These are phyloP conservation scores for Parafenestella ontariensis DNA, from an alignment of 2,329 filamentous ascomycete genomes.

Conservation along the genomic window DNA sequence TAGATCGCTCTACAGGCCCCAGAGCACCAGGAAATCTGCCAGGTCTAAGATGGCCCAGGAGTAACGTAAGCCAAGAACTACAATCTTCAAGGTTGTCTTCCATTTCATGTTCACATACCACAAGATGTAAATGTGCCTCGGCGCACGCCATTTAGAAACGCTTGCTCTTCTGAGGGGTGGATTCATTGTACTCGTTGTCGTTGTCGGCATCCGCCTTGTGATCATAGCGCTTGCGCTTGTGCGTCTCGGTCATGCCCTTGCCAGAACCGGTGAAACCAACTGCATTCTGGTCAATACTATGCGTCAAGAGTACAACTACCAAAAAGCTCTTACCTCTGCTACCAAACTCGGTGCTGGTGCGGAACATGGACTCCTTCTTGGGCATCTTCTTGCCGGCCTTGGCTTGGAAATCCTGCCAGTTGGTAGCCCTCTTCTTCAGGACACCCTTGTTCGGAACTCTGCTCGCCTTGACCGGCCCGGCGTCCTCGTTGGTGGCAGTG, in stretches of 20 bases:
- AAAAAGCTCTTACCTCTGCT: slow-evolving; percentile 72
- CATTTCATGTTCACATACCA: slow-evolving; percentile 12
- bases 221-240: slow-evolving; percentile 79
- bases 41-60: slow-evolving; percentile 18
- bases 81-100: not conserved
- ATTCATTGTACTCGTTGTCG: slow-evolving; percentile 24
- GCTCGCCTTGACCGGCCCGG: slow-evolving; percentile 70
- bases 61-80: slow-evolving; percentile 32
- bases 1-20: slow-evolving; percentile 4
- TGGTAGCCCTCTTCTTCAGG: slow-evolving; percentile 86
- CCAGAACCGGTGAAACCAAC: slow-evolving; percentile 97
- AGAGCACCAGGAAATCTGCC: slow-evolving; percentile 3
- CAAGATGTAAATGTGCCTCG: not conserved
- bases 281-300: slow-evolving; percentile 51
- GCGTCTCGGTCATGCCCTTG: slow-evolving; percentile 93
- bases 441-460: slow-evolving; percentile 90
- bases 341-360: slow-evolving; percentile 84
- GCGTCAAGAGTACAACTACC: too few species aligned
- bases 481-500: slow-evolving; percentile 69
- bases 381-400: slow-evolving; percentile 72
- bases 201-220: slow-evolving; percentile 59
- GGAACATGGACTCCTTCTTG: slow-evolving; percentile 97
- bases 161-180: slow-evolving; percentile 6
- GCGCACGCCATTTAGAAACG: slow-evolving; percentile 5
- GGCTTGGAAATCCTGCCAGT: slow-evolving; percentile 91